Evolutionary conservation across 768 basidiomycete species (phyloP).

Genomic region (Gloeophyllum trabeum): DNA sequence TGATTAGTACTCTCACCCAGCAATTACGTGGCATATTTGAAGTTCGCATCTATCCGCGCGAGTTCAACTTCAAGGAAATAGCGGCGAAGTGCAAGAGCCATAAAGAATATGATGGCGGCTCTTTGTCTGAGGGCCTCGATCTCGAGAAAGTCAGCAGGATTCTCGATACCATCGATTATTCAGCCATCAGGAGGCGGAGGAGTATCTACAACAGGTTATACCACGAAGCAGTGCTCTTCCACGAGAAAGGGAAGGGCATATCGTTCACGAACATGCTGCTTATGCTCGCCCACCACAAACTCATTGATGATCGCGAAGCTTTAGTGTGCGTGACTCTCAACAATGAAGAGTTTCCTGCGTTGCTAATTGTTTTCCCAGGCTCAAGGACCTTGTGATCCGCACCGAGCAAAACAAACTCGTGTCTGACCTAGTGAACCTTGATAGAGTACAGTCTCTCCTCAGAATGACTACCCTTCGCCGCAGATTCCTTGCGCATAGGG

Average conservation of each 20-base stretch:
- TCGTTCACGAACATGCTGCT: slow-evolving; percentile 86
- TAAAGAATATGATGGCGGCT: no score
- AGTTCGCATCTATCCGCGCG: slow-evolving; percentile 70
- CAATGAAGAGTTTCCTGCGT: slow-evolving; percentile 1
- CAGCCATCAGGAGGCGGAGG: slow-evolving; percentile 51
- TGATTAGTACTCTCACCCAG: slow-evolving; percentile 25
- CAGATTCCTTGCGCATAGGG: slow-evolving; percentile 45
- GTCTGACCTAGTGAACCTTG: slow-evolving; percentile 74
- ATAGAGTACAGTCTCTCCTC: slow-evolving; percentile 74
- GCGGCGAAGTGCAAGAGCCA: no score
- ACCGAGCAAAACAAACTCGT: slow-evolving; percentile 73
- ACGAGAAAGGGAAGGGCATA: slow-evolving; percentile 67
- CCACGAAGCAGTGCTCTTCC: slow-evolving; percentile 75
- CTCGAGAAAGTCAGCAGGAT: slow-evolving; percentile 45
- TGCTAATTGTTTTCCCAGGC: slow-evolving; percentile 27
- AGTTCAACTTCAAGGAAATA: no score
- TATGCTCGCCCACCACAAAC: slow-evolving; percentile 81
- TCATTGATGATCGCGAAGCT: slow-evolving; percentile 84
- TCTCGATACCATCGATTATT: slow-evolving; percentile 56
- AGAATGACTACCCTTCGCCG: slow-evolving; percentile 64
- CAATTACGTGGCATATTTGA: slow-evolving; percentile 82
- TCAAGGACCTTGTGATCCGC: slow-evolving; percentile 71
- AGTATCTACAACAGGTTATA: slow-evolving; percentile 66
- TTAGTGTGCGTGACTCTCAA: slow-evolving; percentile 50
- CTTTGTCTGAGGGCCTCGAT: slow-evolving; percentile 58